Evolutionary conservation across 306 rosid genomes (phyloP), one percentile per base, ranked within the genome.

Genomic region (Begonia peltatifolia): DNA sequence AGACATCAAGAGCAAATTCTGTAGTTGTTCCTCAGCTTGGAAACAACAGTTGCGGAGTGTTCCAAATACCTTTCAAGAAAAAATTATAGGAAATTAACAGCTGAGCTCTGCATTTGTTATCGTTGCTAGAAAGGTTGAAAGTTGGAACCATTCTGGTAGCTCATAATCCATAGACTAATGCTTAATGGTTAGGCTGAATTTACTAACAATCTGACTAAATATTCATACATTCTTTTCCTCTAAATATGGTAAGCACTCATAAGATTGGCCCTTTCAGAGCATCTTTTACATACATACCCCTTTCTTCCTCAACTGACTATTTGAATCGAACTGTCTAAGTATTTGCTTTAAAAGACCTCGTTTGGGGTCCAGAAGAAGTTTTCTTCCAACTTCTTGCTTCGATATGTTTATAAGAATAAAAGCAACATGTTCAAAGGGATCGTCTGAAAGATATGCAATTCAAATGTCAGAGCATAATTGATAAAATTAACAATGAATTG

Each of bases 1-100:
- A 20, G 97, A 85, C 52, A 78, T 71, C 74, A 85, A 67, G 70
- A 84, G 97, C 69, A 89, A 76, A 78, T 84, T 82, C 51, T 80
- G 93, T 44, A 84, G 78, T 72, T 84, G 79, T 41, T 51, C 73
- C 71, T 82, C 95, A 55, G 95, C 95, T 66, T 89, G 93, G 71
- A 85, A 89, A 70, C 95, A 89, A 63, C 97, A 89, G 74, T 89
- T 89, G 63, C 81, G 93, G 46, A 89, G 74, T 53, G 95, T 82
- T 76, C 97, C 95, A 76, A 73, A 82, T 47, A 85, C 90, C 95
- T 89, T 74, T 57, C 50, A 56, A 12, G 63, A 66, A 30, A 20
- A 30, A 30, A 0, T 30, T 5, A 30, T 30, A 30, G 38, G 8
- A 30, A 30, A 30, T 30, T 30, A 30, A 30, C 6, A 30, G 38